Evolutionary conservation across 257 asterid species (phyloP).

Genomic region (Gynochthodes officinalis): DNA sequence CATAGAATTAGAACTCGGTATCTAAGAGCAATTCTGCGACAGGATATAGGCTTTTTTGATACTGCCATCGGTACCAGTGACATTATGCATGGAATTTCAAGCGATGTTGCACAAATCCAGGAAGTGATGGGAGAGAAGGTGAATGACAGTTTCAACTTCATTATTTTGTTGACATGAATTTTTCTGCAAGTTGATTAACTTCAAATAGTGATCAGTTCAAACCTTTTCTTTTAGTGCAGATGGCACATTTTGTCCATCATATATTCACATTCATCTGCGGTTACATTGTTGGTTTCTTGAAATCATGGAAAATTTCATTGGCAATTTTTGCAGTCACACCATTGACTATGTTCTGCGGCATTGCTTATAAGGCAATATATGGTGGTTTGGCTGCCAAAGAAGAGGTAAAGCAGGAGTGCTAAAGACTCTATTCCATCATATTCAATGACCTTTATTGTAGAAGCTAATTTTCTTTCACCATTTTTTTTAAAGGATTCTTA

Average conservation of each 20-base stretch:
- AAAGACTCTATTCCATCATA: not conserved
- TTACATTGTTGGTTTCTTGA: conserved; percentile 57
- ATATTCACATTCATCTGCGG: conserved; percentile 77
- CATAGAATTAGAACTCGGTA: conserved; percentile 74
- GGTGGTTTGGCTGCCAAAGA: conserved; percentile 77
- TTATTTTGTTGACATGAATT: not conserved
- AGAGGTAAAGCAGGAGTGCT: conserved; percentile 48
- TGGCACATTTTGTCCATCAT: conserved; percentile 83
- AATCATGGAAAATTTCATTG: conserved; percentile 65
- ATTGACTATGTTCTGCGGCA: conserved; percentile 76
- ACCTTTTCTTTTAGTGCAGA: conserved; percentile 38
- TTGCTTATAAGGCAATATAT: conserved; percentile 73
- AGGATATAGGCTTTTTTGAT: conserved; percentile 75
- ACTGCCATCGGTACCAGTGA: conserved; percentile 66
- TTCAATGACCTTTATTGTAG: not conserved
- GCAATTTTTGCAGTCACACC: conserved; percentile 88
- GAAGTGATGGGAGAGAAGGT: conserved; percentile 96
- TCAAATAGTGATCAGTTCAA: not conserved
- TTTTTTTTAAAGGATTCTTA: conserved; percentile 53
- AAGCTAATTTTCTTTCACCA: not conserved
- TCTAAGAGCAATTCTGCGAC: conserved; percentile 69
- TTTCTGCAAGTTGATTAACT: not conserved
- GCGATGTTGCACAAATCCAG: conserved; percentile 88
- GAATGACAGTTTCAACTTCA: not conserved
- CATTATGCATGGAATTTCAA: conserved; percentile 87